Evolutionary conservation across 2,329 filamentous ascomycete genomes (phyloP), one percentile per base, ranked within the genome.

Genomic region (Xylaria sp.): DNA sequence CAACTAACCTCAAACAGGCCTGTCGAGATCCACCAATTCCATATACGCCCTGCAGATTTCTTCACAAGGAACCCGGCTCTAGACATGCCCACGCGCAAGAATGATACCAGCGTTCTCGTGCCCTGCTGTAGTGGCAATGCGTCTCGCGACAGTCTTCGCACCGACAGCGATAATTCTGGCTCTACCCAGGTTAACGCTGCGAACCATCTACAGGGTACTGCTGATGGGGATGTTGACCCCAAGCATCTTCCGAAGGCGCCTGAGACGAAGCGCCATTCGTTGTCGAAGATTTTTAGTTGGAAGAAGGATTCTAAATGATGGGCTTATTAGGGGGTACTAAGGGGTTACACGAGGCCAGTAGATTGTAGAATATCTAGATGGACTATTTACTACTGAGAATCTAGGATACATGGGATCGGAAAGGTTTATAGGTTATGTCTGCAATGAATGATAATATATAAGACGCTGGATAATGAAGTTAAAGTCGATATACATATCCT

Each of bases 1-100:
- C 13, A 31, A 43, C 59, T 67, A 33, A 67, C 20, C 41, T 59
- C 69, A 58, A 58, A 74, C 60, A 85, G 83, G 84, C 83, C 84
- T 43, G 82, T 83, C 41, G 83, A 86, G 72, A 83, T 82, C 33
- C 82, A 84, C 64, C 82, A 84, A 67, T 76, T 85, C 49, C 82
- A 84, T 66, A 78, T 84, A 20, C 80, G 80, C 5, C 83, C 83
- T 3, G 77, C 80, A 12, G 83, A 85, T 71, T 86, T 85, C 76
- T 85, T 85, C 74, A 80, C 78, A 3, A 78, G 78, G 56, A 85
- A 85, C 71, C 84, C 83, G 28, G 82, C 83, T 8, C 77, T 85
- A 33, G 83, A 85, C 72, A 80, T 84, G 41, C 83, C 82, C 6
- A 79, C 75, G 2, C 75, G 56, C 3, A 76, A 73, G 70, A 82